These are phyloP conservation scores for Rhododendron molle DNA, from an alignment of 148 eudicot species.

Conservation along the genomic window DNA sequence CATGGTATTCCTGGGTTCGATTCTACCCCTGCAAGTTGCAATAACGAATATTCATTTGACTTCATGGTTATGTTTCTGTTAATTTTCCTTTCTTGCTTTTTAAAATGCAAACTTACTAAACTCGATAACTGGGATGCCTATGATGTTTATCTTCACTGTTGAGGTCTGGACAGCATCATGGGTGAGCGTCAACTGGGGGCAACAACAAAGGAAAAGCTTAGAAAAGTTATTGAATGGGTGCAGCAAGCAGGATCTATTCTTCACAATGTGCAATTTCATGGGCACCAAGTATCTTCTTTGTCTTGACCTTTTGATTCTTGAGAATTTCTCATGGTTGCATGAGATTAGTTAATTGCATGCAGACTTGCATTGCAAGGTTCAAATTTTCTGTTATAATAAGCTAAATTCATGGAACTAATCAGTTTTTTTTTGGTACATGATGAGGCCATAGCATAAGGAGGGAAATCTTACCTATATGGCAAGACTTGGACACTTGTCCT, in stretches of 20 bases:
- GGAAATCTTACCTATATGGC: not conserved
- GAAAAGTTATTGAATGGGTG: constrained; percentile 68
- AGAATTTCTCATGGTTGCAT: not conserved
- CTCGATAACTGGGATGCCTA: not conserved
- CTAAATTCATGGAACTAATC: not conserved
- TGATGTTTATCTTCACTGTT: constrained; percentile 3
- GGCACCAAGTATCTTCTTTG: constrained; percentile 35
- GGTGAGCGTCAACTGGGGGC: constrained; percentile 40
- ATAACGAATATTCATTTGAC: constrained; percentile 1
- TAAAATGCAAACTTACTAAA: not conserved
- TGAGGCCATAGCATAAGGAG: not conserved
- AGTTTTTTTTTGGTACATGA: not conserved
- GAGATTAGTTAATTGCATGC: not conserved
- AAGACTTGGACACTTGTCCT: not conserved
- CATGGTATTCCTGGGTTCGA: not conserved
- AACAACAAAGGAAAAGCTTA: constrained; percentile 59
- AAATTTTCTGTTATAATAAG: not conserved
- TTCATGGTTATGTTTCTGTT: not conserved
- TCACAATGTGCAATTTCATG: constrained; percentile 26
- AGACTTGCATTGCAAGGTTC: not conserved
- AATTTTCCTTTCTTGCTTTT: not conserved
- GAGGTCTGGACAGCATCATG: constrained; percentile 52
- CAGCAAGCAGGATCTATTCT: constrained; percentile 36
- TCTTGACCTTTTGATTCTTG: constrained; percentile 5
- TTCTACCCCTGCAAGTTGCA: not conserved